phyloP scores from a whole-genome alignment of 495 filamentous ascomycete genomes.

The Geoglossum glabrum region DNA sequence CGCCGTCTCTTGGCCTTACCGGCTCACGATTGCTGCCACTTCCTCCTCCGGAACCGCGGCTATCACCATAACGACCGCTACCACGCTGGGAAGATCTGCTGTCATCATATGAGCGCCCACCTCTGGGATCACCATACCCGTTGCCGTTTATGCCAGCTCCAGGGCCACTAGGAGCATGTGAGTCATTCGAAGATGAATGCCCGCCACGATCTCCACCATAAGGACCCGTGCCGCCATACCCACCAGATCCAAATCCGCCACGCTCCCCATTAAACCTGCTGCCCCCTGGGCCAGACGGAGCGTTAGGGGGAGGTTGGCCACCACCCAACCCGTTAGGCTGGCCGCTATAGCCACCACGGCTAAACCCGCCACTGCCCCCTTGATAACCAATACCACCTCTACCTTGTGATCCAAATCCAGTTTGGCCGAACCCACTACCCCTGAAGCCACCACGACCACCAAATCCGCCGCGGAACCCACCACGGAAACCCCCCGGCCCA shows the following conservation, averaged over 20 bases:
- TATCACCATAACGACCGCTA: conserved; percentile 34
- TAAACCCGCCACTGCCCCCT: conserved; percentile 37
- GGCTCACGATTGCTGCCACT: conserved; percentile 53
- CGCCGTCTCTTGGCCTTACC: conserved; percentile 31
- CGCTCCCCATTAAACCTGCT: conserved; percentile 23
- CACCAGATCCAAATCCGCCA: conserved; percentile 10
- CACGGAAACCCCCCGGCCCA: conserved; percentile 47
- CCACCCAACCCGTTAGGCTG: conserved; percentile 24
- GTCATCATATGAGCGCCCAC: conserved; percentile 41
- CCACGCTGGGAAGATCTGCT: conserved; percentile 32
- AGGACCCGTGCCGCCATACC: conserved; percentile 18
- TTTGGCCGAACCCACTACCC: conserved; percentile 30
- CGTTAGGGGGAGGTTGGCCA: conserved; percentile 44
- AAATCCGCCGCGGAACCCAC: conserved; percentile 29
- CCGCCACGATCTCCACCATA: conserved; percentile 13
- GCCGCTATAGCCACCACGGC: conserved; percentile 28
- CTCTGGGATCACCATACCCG: conserved; percentile 37
- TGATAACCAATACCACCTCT: conserved; percentile 20
- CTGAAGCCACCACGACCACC: conserved; percentile 21
- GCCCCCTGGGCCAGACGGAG: conserved; percentile 60
- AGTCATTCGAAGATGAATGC: not conserved
- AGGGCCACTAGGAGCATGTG: conserved; percentile 3
- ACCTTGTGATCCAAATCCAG: conserved; percentile 19
- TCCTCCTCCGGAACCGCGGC: conserved; percentile 30
- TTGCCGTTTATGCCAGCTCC: conserved; percentile 18